Percentiles rank a stretch among this genome's conserved stretches.
These are phyloP conservation scores for Leucoagaricus sp. DNA, from an alignment of 1,284 basidiomycete genomes.

Conservation along the genomic window DNA sequence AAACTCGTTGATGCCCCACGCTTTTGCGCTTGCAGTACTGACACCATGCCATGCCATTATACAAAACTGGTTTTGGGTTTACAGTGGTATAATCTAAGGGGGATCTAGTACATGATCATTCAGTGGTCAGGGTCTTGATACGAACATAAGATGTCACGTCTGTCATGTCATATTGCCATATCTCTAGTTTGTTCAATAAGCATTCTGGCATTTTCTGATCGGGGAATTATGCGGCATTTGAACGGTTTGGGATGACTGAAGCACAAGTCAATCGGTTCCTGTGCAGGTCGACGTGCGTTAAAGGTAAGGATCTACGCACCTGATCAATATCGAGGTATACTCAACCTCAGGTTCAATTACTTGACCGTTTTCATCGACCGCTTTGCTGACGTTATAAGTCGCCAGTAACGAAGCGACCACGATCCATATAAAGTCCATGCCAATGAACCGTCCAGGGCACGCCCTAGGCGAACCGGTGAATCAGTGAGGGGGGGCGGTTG, in stretches of 20 bases:
- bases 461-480: slow-evolving; percentile 26
- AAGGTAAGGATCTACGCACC: slow-evolving; percentile 29
- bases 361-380: slow-evolving; percentile 41
- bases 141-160: neutral
- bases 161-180: neutral
- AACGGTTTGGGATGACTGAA: slow-evolving; percentile 42
- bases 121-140: neutral
- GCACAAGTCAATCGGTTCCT: slow-evolving; percentile 1
- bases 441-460: slow-evolving; percentile 50
- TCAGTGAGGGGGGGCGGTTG: neutral
- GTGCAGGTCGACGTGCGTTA: neutral
- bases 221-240: slow-evolving; percentile 40
- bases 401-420: slow-evolving; percentile 45
- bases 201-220: slow-evolving; percentile 32
- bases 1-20: too few relatives aligned
- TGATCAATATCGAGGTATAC: slow-evolving; percentile 44
- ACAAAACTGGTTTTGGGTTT: neutral
- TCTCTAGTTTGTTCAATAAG: slow-evolving; percentile 30
- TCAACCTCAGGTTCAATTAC: slow-evolving; percentile 39
- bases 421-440: slow-evolving; percentile 50
- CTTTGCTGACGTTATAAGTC: slow-evolving; percentile 42
- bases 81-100: neutral
- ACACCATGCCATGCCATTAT: too few relatives aligned
- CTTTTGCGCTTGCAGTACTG: too few relatives aligned
- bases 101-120: slow-evolving; percentile 2